Conservation (phyloP, 768 basidiomycete species). For the Galerina sulciceps region DNA sequence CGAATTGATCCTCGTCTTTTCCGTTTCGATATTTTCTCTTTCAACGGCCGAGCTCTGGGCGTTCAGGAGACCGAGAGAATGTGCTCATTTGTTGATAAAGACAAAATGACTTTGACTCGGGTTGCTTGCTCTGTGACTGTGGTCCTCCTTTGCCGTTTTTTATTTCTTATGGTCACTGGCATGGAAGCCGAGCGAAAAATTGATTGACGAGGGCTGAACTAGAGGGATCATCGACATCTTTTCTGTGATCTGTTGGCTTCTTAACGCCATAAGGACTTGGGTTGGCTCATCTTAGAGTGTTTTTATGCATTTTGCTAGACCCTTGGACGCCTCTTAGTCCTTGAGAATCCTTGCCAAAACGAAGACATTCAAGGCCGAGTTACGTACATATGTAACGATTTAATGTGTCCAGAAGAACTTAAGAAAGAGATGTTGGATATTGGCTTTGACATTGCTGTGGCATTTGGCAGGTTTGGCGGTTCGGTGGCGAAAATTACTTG, state of each 20-base stretch:
- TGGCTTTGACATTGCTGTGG: constrained; percentile 19
- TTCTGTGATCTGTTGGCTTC: constrained; percentile 12
- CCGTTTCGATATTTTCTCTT: constrained; percentile 1
- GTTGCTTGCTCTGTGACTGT: neutral
- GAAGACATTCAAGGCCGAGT: neutral
- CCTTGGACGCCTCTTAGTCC: neutral
- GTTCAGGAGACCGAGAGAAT: neutral
- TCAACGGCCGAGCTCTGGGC: neutral
- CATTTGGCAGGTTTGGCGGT: constrained; percentile 25
- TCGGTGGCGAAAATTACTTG: constrained; percentile 19
- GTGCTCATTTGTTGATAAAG: constrained; percentile 1
- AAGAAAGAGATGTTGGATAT: neutral
- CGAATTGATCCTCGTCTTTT: constrained; percentile 1
- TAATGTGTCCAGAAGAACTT: constrained; percentile 16
- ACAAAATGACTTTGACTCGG: constrained; percentile 18
- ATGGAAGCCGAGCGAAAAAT: constrained; percentile 24
- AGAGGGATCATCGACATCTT: constrained; percentile 28
- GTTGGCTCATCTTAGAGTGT: constrained; percentile 2
- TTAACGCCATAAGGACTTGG: constrained; percentile 3
- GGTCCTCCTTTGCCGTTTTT: neutral
- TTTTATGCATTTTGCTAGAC: constrained; percentile 2
- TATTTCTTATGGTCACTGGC: constrained; percentile 19
- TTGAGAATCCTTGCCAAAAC: neutral
- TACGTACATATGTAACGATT: constrained; percentile 15
- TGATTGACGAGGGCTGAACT: constrained; percentile 33